Evolutionary conservation across 1,139 yeast genomes (phyloP).

Genomic region (Diutina ranongensis): DNA sequence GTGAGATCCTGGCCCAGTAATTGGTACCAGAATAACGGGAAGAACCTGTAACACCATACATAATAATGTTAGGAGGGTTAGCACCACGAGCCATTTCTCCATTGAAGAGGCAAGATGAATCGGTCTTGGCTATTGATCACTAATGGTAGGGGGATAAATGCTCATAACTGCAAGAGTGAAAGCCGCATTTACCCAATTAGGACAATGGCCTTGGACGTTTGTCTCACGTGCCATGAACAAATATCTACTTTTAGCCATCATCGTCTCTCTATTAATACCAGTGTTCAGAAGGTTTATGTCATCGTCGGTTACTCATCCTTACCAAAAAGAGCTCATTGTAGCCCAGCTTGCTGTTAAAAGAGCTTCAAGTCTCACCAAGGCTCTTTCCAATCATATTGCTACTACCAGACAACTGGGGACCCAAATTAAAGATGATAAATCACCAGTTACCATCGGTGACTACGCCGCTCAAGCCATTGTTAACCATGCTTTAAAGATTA

Average conservation of each 20-base stretch:
- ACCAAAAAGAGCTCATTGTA: constrained; percentile 49
- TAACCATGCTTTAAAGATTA: constrained; percentile 66
- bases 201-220: not conserved
- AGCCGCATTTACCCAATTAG: not conserved
- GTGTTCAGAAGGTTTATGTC: not conserved
- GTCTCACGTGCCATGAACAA: not conserved
- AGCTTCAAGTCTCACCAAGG: constrained; percentile 69
- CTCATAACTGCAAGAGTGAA: not conserved
- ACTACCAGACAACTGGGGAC: constrained; percentile 45
- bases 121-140: not conserved
- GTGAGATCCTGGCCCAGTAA: constrained; percentile 22
- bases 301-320: constrained; percentile 9
- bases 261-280: not conserved
- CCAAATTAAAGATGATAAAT: constrained; percentile 73
- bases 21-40: constrained; percentile 51
- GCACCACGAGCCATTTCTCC: constrained; percentile 19
- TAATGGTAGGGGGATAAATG: not conserved
- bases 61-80: constrained; percentile 16
- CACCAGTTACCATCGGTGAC: constrained; percentile 96
- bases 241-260: not conserved
- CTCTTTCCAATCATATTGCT: constrained; percentile 52
- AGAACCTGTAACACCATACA: constrained; percentile 25
- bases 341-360: constrained; percentile 87
- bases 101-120: too few relatives aligned
- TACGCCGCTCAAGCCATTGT: constrained; percentile 93